These are phyloP conservation scores for Dryas drummondii DNA, from an alignment of 306 rosid species.

Conservation along the genomic window DNA sequence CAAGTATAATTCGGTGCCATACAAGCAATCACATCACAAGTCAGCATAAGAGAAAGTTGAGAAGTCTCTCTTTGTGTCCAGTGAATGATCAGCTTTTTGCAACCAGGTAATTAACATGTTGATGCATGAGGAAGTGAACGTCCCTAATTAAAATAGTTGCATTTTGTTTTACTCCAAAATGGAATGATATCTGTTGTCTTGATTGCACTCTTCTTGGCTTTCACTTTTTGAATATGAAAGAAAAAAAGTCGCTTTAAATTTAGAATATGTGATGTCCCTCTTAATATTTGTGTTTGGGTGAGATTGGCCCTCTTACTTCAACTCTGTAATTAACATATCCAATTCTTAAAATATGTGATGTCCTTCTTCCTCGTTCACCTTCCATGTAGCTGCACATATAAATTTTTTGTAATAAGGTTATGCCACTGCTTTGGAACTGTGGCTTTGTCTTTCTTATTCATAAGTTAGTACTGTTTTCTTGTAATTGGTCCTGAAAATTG, in stretches of 20 bases:
- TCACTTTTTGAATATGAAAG: not conserved
- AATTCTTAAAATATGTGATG: not conserved
- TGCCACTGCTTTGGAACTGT: slow-evolving; percentile 1
- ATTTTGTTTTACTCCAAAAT: not conserved
- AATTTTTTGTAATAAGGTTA: not conserved
- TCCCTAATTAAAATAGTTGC: slow-evolving; percentile 13
- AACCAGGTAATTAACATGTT: slow-evolving; percentile 58
- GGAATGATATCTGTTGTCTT: not conserved
- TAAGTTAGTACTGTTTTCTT: not conserved
- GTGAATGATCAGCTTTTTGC: slow-evolving; percentile 82
- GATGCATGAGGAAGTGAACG: not conserved
- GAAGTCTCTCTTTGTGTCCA: slow-evolving; percentile 75
- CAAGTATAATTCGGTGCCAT: slow-evolving; percentile 44
- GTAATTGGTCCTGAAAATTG: not conserved
- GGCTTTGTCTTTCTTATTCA: not conserved
- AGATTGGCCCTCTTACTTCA: not conserved
- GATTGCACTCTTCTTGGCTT: not conserved
- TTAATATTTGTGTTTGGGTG: not conserved
- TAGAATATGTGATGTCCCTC: too few species aligned
- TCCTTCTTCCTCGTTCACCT: not conserved
- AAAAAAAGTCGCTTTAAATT: not conserved
- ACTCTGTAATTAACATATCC: not conserved
- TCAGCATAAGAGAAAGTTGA: slow-evolving; percentile 91
- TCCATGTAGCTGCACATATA: not conserved
- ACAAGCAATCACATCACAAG: slow-evolving; percentile 71